Base-by-base conservation (phyloP, 345 rosid genomes). In the Eucalyptus sp. region DNA sequence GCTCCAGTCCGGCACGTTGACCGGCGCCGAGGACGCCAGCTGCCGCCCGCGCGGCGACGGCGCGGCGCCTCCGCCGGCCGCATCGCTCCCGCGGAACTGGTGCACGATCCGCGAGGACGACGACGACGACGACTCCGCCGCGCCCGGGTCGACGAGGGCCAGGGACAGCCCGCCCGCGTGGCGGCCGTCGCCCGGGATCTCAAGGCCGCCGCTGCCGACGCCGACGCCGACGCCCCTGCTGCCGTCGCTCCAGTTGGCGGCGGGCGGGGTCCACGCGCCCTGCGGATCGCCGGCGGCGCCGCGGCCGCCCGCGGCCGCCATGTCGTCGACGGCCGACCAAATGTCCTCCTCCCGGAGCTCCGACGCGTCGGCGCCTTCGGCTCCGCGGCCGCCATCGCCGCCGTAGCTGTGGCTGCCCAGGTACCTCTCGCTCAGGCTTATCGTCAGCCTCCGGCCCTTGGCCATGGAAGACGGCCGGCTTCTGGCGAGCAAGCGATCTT, bases 401-500 rank as follows among this genome's bases (percentile, higher is more conserved):
- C 85, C 83, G 46, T 18, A 18, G 62, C 68, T 37, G 91, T 58
- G 87, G 89, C 87, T 90, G 18, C 89, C 91, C 31, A 90, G 85
- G 88, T 87, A 89, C n/a, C 91, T 89, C 50, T 91, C 93, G 88
- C 91, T 91, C 84, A 86, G 90, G 89, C 90, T 91, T 56, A 87
- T 43, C 46, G 93, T 90, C 50, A 91, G 81, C 68, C 81, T 87
- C 71, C 91, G 91, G 91, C 90, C 93, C 58, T 89, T 91, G 71
- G 90, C 90, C 93, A 91, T 91, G 64, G 79, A 56, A 52, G 87
- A 3, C 41, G 62, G 29, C 31, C 15, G 22, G 54, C 5, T 49
- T 86, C 62, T 16, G 76, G 64, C 84, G 84, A 37, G 84, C 14
- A 6, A 41, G 25, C 27, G 13, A 41, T 20, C 13, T 76, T 76